Base-by-base conservation (phyloP, 768 basidiomycete species). In the Psilocybe subaeruginosa region DNA sequence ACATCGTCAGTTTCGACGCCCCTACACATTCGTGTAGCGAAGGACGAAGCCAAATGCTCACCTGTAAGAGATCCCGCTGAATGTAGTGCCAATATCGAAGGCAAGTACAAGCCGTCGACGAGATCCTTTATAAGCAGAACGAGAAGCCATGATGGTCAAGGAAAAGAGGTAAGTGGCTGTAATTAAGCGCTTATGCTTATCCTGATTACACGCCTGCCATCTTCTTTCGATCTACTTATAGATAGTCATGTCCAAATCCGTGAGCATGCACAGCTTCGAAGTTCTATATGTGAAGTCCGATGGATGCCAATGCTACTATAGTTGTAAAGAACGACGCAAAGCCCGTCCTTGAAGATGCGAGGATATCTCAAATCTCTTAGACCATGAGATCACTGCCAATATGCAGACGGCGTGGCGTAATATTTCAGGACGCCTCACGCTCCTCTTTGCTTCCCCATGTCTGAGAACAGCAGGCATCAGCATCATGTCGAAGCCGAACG, bases 11-110 rank as follows among this genome's bases (percentile, higher is more conserved):
- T 30, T n/a, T 49, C 29, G 11, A n/a, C 12, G 14, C n/a, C 8
- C 9, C 45, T 12, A n/a, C 12, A 50, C 30, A 33, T 7, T 43
- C 31, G 17, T 43, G 19, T 16, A 16, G 35, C 3, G 4, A 23
- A 41, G 30, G 7, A 35, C 41, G 4, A 31, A 52, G n/a, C 30
- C 7, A 11, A 6, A 8, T 39, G 27, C 14, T n/a, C 14, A 62
- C 64, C 64, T 65, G 51, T 62, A 65, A 4, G 61, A 65, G 33
- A 62, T 57, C 3, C 64, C 60, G 31, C 64, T 62, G 33, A 52
- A 62, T 3, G 64, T 62, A 4, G 64, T 65, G 4, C 61, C 64
- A 16, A 65, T 53, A 43, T 62, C 64, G 41, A 65, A 59, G 9
- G 64, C 64, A 8, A 65, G 53, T 27, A 64, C 61, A 3, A 65